Base-by-base conservation (phyloP, 2,329 filamentous ascomycete species). In the Ramularia collo-cygni region DNA sequence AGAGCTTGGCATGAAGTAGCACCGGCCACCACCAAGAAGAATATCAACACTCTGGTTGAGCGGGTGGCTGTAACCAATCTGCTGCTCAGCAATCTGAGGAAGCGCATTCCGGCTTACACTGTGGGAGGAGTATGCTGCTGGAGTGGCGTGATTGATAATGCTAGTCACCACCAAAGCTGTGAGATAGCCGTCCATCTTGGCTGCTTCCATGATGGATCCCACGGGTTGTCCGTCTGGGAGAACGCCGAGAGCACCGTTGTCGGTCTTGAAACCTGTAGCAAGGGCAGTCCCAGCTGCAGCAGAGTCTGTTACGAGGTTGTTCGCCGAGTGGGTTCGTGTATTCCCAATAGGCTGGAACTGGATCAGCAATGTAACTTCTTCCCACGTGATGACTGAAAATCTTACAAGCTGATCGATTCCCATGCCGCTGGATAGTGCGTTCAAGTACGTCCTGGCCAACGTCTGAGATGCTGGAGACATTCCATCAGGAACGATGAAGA, bases 141-240 rank as follows among this genome's bases (percentile, higher is more conserved):
- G 54, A 1, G 53, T 57, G 7, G 53, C 58, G 38, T 66, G 59
- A 47, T 63, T 66, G 48, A 67, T 66, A 21, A 57, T 62, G 6
- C 57, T 63, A 2, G 64, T 66, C 3, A 65, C 64, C n/a, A 67
- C 62, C n/a, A 67, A 57, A 9, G 62, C 64, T 10, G 64, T 66
- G 51, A 60, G 62, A 47, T 61, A 64, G 26, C 64, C 64, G 21
- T 60, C 53, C 21, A 63, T 46, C 44, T 65, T 62, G 9, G 64
- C 64, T 7, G 64, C 63, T 47, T 67, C 64, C 28, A 67, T 55
- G 14, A 67, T 60, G 13, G 61, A 64, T 26, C 60, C 64, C 13
- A 63, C 58, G 13, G 63, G 62, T 10, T 55, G 50, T 5, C 55
- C 56, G 28, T 58, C 55, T 4, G 56, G 51, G 37, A 58, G 47